Conservation (phyloP, 441 rosid genomes). For the Omphalea diandra region DNA sequence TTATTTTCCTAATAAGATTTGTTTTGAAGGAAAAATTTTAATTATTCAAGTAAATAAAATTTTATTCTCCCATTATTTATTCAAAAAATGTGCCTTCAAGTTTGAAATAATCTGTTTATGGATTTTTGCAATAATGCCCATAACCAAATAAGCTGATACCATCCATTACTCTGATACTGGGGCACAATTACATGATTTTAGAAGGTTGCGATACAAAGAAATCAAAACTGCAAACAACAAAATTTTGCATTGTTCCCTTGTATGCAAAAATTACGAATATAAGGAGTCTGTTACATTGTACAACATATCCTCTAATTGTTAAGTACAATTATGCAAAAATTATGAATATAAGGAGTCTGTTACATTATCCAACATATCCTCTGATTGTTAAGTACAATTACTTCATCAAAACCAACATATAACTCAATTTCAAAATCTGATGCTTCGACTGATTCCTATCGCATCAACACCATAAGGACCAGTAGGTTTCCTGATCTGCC, state of each 20-base stretch:
- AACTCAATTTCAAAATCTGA: slow-evolving; percentile 47
- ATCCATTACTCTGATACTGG: not conserved
- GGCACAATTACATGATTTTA: not conserved
- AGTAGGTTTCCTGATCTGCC: slow-evolving; percentile 45
- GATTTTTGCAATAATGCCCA: not conserved
- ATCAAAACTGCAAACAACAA: not conserved
- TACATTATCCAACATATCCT: not conserved
- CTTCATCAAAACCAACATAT: not conserved
- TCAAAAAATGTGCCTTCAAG: too few species aligned
- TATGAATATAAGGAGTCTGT: not conserved
- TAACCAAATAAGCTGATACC: not conserved
- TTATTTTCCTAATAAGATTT: too few species aligned
- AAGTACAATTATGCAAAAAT: not conserved
- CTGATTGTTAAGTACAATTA: not conserved
- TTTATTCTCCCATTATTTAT: too few species aligned
- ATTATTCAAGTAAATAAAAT: too few species aligned
- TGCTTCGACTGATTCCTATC: slow-evolving; percentile 74
- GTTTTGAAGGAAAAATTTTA: too few species aligned
- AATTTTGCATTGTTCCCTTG: not conserved
- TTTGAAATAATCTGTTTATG: too few species aligned
- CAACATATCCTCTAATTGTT: not conserved
- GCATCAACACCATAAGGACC: slow-evolving; percentile 73
- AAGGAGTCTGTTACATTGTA: not conserved
- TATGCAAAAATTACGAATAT: not conserved
- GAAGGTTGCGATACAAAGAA: not conserved